These are phyloP conservation scores for Tylopilus rubrobrunneus DNA, from an alignment of 768 basidiomycete species.

Conservation along the genomic window DNA sequence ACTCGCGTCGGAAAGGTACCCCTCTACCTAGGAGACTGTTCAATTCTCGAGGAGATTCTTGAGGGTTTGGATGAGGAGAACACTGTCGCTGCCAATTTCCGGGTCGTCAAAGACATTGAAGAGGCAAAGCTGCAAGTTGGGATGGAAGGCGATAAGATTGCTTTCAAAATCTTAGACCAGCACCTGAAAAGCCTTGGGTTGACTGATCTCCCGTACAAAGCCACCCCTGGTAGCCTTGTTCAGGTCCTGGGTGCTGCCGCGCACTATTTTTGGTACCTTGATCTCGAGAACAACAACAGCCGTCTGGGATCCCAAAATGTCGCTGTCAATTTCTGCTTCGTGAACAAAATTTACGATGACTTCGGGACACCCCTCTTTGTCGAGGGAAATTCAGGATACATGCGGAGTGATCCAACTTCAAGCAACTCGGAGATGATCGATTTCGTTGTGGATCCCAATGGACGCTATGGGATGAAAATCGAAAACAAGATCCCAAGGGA, in stretches of 20 bases:
- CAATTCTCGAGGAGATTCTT: background rate
- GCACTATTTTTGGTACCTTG: slow-evolving; percentile 20
- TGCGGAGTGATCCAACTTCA: background rate
- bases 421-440: slow-evolving; percentile 7
- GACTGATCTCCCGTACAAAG: background rate
- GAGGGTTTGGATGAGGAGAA: background rate
- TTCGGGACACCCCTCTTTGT: background rate
- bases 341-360: slow-evolving; percentile 5
- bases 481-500: slow-evolving; percentile 31
- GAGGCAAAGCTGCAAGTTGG: slow-evolving; percentile 1
- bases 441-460: slow-evolving; percentile 21
- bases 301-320: background rate
- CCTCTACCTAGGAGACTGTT: background rate
- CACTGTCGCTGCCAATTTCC: background rate
- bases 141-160: background rate
- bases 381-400: background rate
- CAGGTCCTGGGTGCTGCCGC: no score
- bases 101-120: background rate
- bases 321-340: slow-evolving; percentile 9
- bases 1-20: slow-evolving; percentile 1
- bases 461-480: slow-evolving; percentile 33
- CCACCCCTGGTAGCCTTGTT: background rate
- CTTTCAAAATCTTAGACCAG: slow-evolving; percentile 4
- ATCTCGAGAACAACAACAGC: slow-evolving; percentile 2
- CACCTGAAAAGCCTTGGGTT: background rate